Base-by-base conservation (phyloP, 768 basidiomycete genomes). In the Leccinum subgranulosum region DNA sequence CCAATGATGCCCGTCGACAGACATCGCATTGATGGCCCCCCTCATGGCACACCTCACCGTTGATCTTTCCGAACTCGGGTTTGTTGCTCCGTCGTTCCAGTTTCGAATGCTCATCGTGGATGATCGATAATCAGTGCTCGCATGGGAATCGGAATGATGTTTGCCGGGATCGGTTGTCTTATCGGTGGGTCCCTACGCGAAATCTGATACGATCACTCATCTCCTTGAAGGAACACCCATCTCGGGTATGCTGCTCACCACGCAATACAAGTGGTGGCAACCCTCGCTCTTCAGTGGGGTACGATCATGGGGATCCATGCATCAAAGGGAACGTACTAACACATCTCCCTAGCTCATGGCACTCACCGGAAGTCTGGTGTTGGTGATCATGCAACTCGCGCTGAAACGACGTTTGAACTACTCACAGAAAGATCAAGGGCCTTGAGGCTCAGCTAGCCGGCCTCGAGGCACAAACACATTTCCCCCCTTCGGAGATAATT, bases 221-320 rank as follows among this genome's bases (percentile, higher is more conserved):
- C 3, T 15, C 3, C 4, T 45, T 3, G 15, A 52, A 79, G 84
- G 83, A 6, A 78, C 80, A 0, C 85, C 85, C 1, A 76, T 86
- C 46, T 75, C 79, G 19, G 84, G 85, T 1, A 79, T 81, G 0
- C 66, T 86, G 25, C 76, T 87, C 4, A 77, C 82, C 1, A 58
- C 73, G 14, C 64, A 75, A 6, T 84, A 79, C 64, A 70, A 75
- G 2, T 87, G 85, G 85, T 84, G 80, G 81, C 73, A 73, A 46
- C 77, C 84, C 3, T 75, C 79, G 2, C 49, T 84, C 9, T 87
- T 84, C 60, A 69, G 76, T n/a, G 84, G 81, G 51, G 72, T 77
- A 60, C 7, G 60, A 33, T 51, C 15, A 8, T 8, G 21, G 49
- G 0, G 19, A 29, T 36, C 2, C 10, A 25, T 23, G 23, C 23